These are phyloP conservation scores for Diaporthe aspalathi DNA, from an alignment of 2,329 filamentous ascomycete species.

Conservation along the genomic window DNA sequence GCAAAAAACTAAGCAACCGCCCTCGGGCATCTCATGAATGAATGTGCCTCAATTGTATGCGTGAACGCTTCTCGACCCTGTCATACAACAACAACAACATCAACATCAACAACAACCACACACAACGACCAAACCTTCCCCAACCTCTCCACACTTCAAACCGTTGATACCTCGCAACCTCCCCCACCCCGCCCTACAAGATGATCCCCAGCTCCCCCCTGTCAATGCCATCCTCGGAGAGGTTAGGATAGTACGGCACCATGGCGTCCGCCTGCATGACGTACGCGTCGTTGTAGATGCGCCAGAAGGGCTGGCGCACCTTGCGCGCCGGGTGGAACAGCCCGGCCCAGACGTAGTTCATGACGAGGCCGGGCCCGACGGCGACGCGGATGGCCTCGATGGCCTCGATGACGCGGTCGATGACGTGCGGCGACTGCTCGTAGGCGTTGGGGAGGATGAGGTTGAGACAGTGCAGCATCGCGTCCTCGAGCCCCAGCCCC, in stretches of 20 bases:
- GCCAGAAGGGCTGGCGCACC: conserved; percentile 94
- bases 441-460: conserved; percentile 96
- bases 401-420: conserved; percentile 96
- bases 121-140: neutral
- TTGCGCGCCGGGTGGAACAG: conserved; percentile 97
- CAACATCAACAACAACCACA: neutral
- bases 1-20: neutral
- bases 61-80: neutral
- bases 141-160: neutral
- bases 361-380: conserved; percentile 88
- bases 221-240: conserved; percentile 83
- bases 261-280: conserved; percentile 93
- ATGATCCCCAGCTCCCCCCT: conserved; percentile 86
- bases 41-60: neutral
- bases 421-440: conserved; percentile 97
- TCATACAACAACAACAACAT: neutral
- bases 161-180: no score
- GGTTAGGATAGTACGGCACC: conserved; percentile 93
- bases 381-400: conserved; percentile 96
- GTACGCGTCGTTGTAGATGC: conserved; percentile 96
- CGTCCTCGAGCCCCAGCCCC: conserved; percentile 95
- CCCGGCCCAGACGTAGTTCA: conserved; percentile 99
- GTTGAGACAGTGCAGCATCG: conserved; percentile 97
- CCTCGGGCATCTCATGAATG: neutral
- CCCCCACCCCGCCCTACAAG: conserved; percentile 61